These are phyloP conservation scores for Ascomycota sp. DNA, from an alignment of 2,329 filamentous ascomycete species.

Conservation along the genomic window DNA sequence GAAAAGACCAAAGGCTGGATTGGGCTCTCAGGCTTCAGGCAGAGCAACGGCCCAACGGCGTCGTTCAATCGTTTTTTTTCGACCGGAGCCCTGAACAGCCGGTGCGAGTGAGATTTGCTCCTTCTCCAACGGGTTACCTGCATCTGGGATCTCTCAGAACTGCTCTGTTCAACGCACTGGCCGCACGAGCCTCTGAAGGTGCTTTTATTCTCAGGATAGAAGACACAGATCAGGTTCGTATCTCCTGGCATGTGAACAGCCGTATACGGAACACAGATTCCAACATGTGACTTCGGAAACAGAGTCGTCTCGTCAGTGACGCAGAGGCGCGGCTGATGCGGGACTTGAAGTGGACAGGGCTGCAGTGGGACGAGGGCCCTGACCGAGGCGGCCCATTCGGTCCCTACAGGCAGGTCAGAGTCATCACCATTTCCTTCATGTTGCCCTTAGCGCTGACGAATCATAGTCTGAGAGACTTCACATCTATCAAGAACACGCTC, in stretches of 20 bases:
- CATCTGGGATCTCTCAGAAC: constrained; percentile 84
- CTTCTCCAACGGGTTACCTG: constrained; percentile 83
- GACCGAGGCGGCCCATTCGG: constrained; percentile 62
- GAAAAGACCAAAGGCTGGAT: no score
- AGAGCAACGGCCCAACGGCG: no score
- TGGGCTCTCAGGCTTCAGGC: no score
- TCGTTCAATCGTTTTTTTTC: constrained; percentile 5
- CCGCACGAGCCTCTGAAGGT: constrained; percentile 60
- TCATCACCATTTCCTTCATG: not conserved
- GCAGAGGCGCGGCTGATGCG: constrained; percentile 60
- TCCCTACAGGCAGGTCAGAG: constrained; percentile 59
- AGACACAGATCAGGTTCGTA: constrained; percentile 69
- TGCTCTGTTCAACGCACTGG: constrained; percentile 83
- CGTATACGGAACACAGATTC: no score
- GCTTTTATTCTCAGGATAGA: constrained; percentile 84
- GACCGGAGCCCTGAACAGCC: constrained; percentile 31
- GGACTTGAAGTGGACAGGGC: constrained; percentile 72
- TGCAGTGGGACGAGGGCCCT: constrained; percentile 90
- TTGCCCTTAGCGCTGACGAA: not conserved
- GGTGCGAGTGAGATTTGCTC: constrained; percentile 57
- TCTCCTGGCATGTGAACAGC: not conserved
- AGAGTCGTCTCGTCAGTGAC: constrained; percentile 65
- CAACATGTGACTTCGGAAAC: not conserved
- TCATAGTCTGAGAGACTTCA: constrained; percentile 54
- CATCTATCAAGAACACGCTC: constrained; percentile 51